A percentile compares a stretch with the other conserved stretches of the same genome.
These are phyloP conservation scores for Tetrahymena elliotti DNA, from an alignment of 73 alveolate species.

Conservation along the genomic window DNA sequence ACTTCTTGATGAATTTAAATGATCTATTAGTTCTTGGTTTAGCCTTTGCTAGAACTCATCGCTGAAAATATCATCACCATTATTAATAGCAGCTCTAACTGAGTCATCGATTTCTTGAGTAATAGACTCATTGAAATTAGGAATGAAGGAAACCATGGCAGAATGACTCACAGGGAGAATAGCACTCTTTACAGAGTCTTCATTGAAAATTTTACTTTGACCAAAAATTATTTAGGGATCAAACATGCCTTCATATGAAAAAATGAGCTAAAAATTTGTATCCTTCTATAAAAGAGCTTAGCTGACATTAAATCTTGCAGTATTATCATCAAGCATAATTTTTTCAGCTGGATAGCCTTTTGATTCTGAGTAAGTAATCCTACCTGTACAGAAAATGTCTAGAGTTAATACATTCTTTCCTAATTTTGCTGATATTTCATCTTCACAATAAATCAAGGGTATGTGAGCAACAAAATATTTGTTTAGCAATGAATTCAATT, in stretches of 20 bases:
- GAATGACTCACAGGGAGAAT: background rate
- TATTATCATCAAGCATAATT: background rate
- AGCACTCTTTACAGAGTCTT: conserved; percentile 2
- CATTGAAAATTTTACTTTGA: background rate
- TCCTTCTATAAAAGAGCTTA: background rate
- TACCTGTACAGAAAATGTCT: background rate
- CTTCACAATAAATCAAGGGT: background rate
- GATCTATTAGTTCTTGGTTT: background rate
- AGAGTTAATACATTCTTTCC: background rate
- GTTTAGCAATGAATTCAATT: background rate
- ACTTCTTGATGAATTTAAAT: background rate
- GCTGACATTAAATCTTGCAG: background rate
- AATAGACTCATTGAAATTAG: background rate
- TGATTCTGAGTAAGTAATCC: background rate
- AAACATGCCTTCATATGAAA: background rate
- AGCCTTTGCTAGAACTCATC: background rate
- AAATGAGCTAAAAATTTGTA: background rate
- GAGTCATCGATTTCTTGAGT: conserved; percentile 6
- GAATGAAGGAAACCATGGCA: conserved; percentile 17
- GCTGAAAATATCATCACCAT: background rate
- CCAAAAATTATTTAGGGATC: background rate
- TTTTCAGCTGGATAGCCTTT: conserved; percentile 5
- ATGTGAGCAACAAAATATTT: background rate
- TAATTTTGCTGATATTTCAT: background rate
- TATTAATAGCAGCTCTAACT: background rate